Evolutionary conservation across 192 early-diverging fungal species (phyloP), one percentile per base, ranked within the genome.

Genomic region (Phlyctochytrium planicorne): DNA sequence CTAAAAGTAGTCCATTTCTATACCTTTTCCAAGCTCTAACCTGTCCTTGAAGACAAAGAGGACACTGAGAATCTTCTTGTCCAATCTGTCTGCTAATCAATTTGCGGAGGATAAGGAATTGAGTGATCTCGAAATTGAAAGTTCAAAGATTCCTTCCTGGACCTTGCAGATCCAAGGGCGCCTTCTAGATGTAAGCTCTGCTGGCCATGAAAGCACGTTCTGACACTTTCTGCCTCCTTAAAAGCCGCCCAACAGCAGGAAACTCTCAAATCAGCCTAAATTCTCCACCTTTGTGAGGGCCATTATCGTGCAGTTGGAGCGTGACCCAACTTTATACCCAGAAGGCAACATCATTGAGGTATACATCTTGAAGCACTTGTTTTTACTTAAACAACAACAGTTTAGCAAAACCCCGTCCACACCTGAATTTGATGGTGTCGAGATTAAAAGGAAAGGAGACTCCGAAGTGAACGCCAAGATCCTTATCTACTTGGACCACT

Each of bases 401-500:
- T 92, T 89, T 87, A 75, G 80, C 60, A 86, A 87, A 60, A 64
- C 77, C 24, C 62, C 74, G 10, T 72, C 66, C 63, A 35, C 55
- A 30, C 73, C 82, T 17, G 90, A 91, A 6, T 80, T 72, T 68
- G 91, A 98, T 71, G 95, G 94, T 6, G 90, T 98, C 70, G 95
- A 98, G 72, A 85, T 97, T 34, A 97, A 96, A 66, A 86, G 94
- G 63, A 88, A 85, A 53, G 97, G 95, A 3, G 94, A 97, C 69
- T 77, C 75, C 35, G 90, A 95, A 63, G 90, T 94, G 2, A 86
- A 87, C 27, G 84, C 85, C 23, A 89, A 88, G 68, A 93, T 98
- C 59, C 72, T 91, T 56, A 60, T 98, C 2, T 82, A 91, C 23
- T 77, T 94, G 29, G 93, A 94, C 60, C 81, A 87, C 37, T 29